Percentiles rank a stretch among this genome's conserved stretches.
Evolutionary conservation across 2,329 filamentous ascomycete genomes (phyloP).

Genomic region (Chrysoporthe cubensis): DNA sequence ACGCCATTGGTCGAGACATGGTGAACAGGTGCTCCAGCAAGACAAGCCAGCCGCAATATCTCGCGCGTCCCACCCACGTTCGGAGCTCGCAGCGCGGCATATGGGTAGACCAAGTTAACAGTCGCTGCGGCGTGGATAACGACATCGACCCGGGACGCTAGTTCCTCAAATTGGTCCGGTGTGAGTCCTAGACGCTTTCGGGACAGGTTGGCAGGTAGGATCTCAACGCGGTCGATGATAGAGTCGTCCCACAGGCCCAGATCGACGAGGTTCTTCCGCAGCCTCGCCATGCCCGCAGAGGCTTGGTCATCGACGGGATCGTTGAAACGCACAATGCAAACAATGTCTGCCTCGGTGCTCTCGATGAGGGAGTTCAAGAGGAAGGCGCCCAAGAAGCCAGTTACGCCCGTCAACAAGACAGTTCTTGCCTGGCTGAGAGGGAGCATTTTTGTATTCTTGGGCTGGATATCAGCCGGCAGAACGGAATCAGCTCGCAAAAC

Average conservation of each 20-base stretch:
- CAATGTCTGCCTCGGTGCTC: conserved; percentile 68
- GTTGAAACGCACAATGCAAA: conserved; percentile 74
- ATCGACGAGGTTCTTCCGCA: conserved; percentile 78
- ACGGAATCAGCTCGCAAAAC: conserved; percentile 69
- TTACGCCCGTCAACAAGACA: conserved; percentile 74
- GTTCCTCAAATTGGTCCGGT: conserved; percentile 65
- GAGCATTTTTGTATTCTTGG: conserved; percentile 55
- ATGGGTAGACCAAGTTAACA: conserved; percentile 81
- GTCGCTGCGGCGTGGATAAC: conserved; percentile 79
- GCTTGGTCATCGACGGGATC: conserved; percentile 68
- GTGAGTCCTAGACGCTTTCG: conserved; percentile 70
- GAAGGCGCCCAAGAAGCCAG: conserved; percentile 77
- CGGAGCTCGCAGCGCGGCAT: conserved; percentile 72
- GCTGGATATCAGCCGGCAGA: conserved; percentile 71
- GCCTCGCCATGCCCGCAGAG: conserved; percentile 70
- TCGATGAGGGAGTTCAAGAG: conserved; percentile 71
- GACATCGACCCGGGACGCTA: conserved; percentile 69
- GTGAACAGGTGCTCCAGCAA: conserved; percentile 72
- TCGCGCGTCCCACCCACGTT: conserved; percentile 82
- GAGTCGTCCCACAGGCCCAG: conserved; percentile 77
- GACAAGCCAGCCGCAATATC: conserved; percentile 71
- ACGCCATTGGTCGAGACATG: conserved; percentile 83
- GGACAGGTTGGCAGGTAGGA: conserved; percentile 74
- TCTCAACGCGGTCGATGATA: conserved; percentile 77
- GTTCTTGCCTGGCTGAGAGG: conserved; percentile 68